Conservation (phyloP, 1,139 yeast genomes). For the Hemisphaericaspora subhashii region DNA sequence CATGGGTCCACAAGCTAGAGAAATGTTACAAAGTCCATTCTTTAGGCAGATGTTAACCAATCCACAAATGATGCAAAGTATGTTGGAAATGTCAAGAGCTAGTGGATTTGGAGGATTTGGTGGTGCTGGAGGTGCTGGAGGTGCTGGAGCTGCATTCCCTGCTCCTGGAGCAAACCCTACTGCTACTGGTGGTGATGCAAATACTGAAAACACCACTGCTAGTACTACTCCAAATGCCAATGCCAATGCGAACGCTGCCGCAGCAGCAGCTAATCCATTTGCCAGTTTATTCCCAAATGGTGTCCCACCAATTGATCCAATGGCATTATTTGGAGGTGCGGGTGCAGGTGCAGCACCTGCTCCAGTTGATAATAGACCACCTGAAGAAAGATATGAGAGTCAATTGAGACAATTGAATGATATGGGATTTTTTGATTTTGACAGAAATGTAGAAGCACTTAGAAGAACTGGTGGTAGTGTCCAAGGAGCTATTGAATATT, state of each 20-base stretch:
- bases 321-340: conserved; percentile 46
- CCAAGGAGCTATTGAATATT: conserved; percentile 91
- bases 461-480: conserved; percentile 96
- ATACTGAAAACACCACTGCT: conserved; percentile 17
- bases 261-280: conserved; percentile 51
- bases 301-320: conserved; percentile 40
- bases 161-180: conserved; percentile 54
- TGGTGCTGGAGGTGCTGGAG: conserved; percentile 19
- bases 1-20: conserved; percentile 88
- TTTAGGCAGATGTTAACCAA: conserved; percentile 83
- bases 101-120: conserved; percentile 22
- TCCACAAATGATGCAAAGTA: conserved; percentile 81
- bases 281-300: conserved; percentile 46
- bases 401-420: conserved; percentile 93
- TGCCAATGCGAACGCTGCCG: conserved; percentile 17
- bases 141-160: conserved; percentile 43
- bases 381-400: conserved; percentile 89
- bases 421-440: conserved; percentile 94
- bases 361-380: conserved; percentile 81
- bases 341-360: conserved; percentile 25
- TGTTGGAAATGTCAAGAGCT: conserved; percentile 72
- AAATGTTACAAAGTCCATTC: conserved; percentile 80
- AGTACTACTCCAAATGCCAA: conserved; percentile 13
- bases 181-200: conserved; percentile 23
- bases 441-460: conserved; percentile 84